Evolutionary conservation across 2,329 filamentous ascomycete species (phyloP), one percentile per base, ranked within the genome.

Genomic region (Apiospora koreana): DNA sequence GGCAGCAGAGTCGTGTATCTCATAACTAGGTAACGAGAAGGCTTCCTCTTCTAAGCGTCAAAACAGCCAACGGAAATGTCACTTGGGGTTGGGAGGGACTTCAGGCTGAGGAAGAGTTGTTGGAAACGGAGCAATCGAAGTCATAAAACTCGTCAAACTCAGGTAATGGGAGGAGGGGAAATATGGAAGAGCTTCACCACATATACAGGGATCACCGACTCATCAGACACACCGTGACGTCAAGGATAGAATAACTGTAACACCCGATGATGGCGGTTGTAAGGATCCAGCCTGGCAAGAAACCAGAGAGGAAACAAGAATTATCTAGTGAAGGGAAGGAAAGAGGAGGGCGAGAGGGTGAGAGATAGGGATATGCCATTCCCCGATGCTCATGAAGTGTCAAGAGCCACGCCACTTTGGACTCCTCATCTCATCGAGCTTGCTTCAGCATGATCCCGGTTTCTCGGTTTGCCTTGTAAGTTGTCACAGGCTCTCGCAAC

Each of bases 1-100:
- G 75, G 74, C 71, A 77, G 67, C n/a, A 76, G 35, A 21, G 70
- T 45, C 25, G 72, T 73, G 69, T 77, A 75, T 70, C 70, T 76
- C 76, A 77, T 77, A 9, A 68, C 73, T 62, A 9, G 28, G 31
- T 62, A 62, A 62, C 54, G 54, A 62, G 54, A 38, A n/a, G 31
- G n/a, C 4, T 12, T 12, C 12, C 21, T 38, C 21, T 62, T 23
- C 16, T 62, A 62, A 62, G 31, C 31, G 31, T 62, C 54, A 62
- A 62, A 62, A 43, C 54, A 38, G 9, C 31, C 10, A 38, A 38
- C 31, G 1, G 23, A n/a, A 62, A 38, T 38, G 16, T n/a, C 54
- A 62, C 54, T 14, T n/a, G 31, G 54, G 28, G 43, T 14, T 7
- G 43, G 43, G 31, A 35, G 8, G 9, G 8, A 31, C 14, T 18